Percentiles rank a stretch among this genome's conserved stretches.
These are phyloP conservation scores for Rossbeevera mucosa DNA, from an alignment of 768 basidiomycete species.

Conservation along the genomic window DNA sequence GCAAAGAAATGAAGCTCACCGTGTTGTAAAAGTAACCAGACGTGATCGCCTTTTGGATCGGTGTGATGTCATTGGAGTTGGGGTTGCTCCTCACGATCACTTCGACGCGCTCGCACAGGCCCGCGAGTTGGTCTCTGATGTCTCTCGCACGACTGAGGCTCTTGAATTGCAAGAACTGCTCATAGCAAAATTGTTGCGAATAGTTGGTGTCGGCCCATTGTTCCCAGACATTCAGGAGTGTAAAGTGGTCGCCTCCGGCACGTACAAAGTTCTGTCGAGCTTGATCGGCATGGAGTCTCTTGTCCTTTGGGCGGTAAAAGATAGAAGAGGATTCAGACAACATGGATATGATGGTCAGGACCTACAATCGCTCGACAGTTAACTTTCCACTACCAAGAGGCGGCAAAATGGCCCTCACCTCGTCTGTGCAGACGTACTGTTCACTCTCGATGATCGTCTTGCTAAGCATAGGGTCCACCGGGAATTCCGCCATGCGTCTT, in stretches of 20 bases:
- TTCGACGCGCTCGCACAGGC: constrained; percentile 94
- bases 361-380: constrained; percentile 38
- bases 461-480: constrained; percentile 95
- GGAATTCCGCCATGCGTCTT: constrained; percentile 97
- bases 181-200: constrained; percentile 95
- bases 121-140: constrained; percentile 93
- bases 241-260: constrained; percentile 96
- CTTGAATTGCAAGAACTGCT: constrained; percentile 94
- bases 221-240: constrained; percentile 95
- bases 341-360: constrained; percentile 96
- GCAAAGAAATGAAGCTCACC: constrained; percentile 37
- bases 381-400: background rate
- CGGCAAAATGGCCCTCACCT: constrained; percentile 48
- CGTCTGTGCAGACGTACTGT: constrained; percentile 90
- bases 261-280: constrained; percentile 96
- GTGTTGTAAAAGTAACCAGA: constrained; percentile 96
- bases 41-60: constrained; percentile 92
- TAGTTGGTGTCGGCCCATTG: constrained; percentile 99
- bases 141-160: constrained; percentile 91
- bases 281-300: constrained; percentile 95
- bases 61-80: constrained; percentile 88
- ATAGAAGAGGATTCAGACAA: constrained; percentile 91
- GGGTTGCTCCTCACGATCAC: constrained; percentile 83
- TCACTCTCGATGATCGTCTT: constrained; percentile 97
- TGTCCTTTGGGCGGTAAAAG: constrained; percentile 97